A percentile compares a stretch with the other conserved stretches of the same genome.
Conservation (phyloP, 495 filamentous ascomycete species). For the Xylona heveae region DNA sequence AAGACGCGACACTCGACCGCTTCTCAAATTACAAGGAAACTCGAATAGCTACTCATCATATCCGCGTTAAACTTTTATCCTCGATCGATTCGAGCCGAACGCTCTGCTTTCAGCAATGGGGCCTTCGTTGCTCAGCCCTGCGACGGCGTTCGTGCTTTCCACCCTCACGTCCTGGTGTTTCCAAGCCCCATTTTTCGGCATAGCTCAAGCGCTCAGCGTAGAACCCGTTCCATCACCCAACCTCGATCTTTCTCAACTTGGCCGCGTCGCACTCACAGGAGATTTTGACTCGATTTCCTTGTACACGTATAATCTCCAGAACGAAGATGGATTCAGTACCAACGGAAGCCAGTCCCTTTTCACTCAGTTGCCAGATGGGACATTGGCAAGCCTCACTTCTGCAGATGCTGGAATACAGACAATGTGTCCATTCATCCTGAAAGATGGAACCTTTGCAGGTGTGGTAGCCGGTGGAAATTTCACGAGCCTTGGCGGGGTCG, state of each 20-base stretch:
- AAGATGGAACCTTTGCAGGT: constrained; percentile 43
- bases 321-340: constrained; percentile 35
- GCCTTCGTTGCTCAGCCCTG: too few relatives aligned
- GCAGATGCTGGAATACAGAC: constrained; percentile 67
- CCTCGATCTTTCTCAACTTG: constrained; percentile 62
- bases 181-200: constrained; percentile 19
- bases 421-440: constrained; percentile 63
- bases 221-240: constrained; percentile 50
- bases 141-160: too few relatives aligned
- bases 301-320: constrained; percentile 67
- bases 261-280: constrained; percentile 68
- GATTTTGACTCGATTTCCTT: constrained; percentile 84
- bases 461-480: constrained; percentile 89
- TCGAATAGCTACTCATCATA: too few relatives aligned
- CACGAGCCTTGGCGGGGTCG: constrained; percentile 60
- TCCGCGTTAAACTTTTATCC: too few relatives aligned
- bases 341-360: constrained; percentile 72
- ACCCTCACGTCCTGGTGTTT: constrained; percentile 7
- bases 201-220: constrained; percentile 44
- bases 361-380: constrained; percentile 66
- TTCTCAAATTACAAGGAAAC: too few relatives aligned
- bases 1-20: too few relatives aligned
- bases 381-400: constrained; percentile 45
- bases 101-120: too few relatives aligned
- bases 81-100: too few relatives aligned